Conservation (phyloP, 2,329 filamentous ascomycete species). For the Cytospora mali region DNA sequence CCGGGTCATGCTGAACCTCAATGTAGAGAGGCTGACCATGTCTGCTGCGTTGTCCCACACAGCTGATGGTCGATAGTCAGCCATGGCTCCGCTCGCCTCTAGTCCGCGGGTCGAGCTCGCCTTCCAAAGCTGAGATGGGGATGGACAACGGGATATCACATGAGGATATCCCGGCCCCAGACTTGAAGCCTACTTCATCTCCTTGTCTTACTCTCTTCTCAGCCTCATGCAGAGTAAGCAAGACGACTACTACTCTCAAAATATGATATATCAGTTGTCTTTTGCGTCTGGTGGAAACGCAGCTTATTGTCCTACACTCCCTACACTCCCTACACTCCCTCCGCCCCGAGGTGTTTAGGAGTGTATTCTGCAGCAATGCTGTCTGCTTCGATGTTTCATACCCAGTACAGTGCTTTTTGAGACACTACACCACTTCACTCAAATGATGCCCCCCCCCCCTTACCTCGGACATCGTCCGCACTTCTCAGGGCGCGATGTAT, state of each 20-base stretch:
- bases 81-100: background rate
- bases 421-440: conserved; percentile 15
- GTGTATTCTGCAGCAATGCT: background rate
- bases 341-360: background rate
- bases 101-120: conserved; percentile 1
- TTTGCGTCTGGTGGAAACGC: conserved; percentile 7
- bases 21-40: background rate
- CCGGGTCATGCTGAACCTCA: background rate
- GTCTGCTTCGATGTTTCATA: background rate
- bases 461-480: background rate
- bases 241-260: conserved; percentile 4
- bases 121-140: background rate
- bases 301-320: conserved; percentile 2
- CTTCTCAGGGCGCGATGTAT: conserved; percentile 10
- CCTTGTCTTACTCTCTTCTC: conserved; percentile 24
- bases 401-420: background rate
- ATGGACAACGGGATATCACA: conserved; percentile 18
- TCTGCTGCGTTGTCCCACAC: background rate
- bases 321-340: background rate
- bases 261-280: conserved; percentile 26
- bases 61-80: background rate
- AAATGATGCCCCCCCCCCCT: background rate
- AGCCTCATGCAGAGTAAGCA: conserved; percentile 24
- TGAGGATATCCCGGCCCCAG: conserved; percentile 5
- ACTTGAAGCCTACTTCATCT: conserved; percentile 2